Percentiles rank a stretch among this genome's conserved stretches.
Conservation (phyloP, 1,284 basidiomycete genomes). For the Leccinum ponderosum region DNA sequence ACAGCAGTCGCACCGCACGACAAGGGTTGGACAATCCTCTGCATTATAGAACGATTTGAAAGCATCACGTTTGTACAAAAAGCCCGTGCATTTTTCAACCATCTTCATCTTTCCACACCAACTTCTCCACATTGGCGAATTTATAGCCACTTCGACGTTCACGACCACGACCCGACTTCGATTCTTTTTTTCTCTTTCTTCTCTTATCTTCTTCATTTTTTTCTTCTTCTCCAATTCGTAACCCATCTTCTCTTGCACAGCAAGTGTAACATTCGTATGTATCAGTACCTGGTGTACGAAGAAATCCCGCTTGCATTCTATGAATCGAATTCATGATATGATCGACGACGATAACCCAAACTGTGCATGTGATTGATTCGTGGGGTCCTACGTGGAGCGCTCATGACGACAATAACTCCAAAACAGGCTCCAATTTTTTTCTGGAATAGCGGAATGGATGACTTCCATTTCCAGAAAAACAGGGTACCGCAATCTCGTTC, state of each 20-base stretch:
- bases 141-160: conserved; percentile 28
- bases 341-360: conserved; percentile 7
- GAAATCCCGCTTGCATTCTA: conserved; percentile 12
- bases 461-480: conserved; percentile 8
- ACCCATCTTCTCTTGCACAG: conserved; percentile 6
- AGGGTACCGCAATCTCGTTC: neutral
- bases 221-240: neutral
- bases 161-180: conserved; percentile 5
- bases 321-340: conserved; percentile 19
- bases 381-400: neutral
- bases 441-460: conserved; percentile 16
- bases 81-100: conserved; percentile 10
- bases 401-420: neutral
- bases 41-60: conserved; percentile 8
- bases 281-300: conserved; percentile 43
- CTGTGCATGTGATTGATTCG: conserved; percentile 15
- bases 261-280: conserved; percentile 22
- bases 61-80: conserved; percentile 28
- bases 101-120: conserved; percentile 20
- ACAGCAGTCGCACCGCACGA: neutral
- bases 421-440: conserved; percentile 1
- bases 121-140: conserved; percentile 16
- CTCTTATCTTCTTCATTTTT: neutral
- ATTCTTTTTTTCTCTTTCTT: conserved; percentile 16
- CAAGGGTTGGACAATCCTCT: neutral